Evolutionary conservation across 176 grass and related monocot species (phyloP).

Genomic region (Oryza longistaminata): DNA sequence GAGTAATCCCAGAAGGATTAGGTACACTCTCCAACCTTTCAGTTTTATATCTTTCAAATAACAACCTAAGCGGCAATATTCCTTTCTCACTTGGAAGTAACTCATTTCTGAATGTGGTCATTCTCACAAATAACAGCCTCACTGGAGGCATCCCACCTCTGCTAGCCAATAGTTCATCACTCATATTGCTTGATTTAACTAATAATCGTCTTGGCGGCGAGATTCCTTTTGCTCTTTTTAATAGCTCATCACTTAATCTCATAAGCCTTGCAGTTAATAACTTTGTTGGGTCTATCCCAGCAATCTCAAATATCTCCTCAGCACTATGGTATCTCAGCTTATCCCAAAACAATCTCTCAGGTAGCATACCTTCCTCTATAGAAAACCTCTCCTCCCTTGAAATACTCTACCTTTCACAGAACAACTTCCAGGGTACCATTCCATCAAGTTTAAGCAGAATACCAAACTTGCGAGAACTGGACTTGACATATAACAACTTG

Average conservation of each 20-base stretch:
- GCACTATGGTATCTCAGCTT: neutral
- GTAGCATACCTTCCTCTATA: constrained; percentile 33
- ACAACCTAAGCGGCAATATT: constrained; percentile 26
- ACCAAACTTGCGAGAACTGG: neutral
- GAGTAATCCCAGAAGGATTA: constrained; percentile 9
- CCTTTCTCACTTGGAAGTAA: constrained; percentile 25
- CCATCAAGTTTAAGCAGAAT: neutral
- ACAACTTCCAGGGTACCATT: constrained; percentile 30
- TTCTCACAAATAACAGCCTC: constrained; percentile 39
- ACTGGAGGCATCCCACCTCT: constrained; percentile 19
- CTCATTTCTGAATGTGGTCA: neutral
- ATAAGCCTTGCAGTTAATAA: neutral
- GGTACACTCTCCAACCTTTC: constrained; percentile 33
- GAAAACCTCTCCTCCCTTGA: constrained; percentile 29
- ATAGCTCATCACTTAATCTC: neutral
- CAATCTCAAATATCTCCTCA: neutral
- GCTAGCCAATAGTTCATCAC: constrained; percentile 13
- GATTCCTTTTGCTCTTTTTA: constrained; percentile 20
- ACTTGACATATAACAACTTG: constrained; percentile 14
- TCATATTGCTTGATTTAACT: neutral
- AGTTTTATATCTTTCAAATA: constrained; percentile 5
- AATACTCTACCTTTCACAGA: constrained; percentile 12
- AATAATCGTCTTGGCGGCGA: constrained; percentile 34
- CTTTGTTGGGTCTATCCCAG: constrained; percentile 9
- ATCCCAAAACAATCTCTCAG: constrained; percentile 24